phyloP scores from a whole-genome alignment of 768 basidiomycete genomes.

The Tricholomella constricta region DNA sequence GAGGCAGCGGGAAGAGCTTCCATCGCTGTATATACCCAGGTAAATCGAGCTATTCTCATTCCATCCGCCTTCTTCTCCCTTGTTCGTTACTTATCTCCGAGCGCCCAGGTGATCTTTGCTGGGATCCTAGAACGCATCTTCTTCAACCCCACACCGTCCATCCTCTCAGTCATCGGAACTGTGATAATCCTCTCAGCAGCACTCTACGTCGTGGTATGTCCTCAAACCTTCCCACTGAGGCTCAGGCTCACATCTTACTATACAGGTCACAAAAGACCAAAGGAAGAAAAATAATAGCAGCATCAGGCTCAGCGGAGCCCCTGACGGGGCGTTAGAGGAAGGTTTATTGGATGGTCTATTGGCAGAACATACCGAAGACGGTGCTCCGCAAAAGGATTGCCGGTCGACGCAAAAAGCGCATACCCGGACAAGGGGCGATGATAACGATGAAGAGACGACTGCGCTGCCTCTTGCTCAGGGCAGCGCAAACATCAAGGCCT shows the following conservation, averaged over 20 bases:
- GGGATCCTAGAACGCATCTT: constrained; percentile 63
- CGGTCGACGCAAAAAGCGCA: not conserved
- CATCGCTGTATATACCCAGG: constrained; percentile 53
- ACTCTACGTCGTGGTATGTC: constrained; percentile 63
- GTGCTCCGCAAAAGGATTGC: not conserved
- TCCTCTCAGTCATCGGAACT: constrained; percentile 63
- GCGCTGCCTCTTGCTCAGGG: not conserved
- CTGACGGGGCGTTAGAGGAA: constrained; percentile 13
- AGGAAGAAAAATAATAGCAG: constrained; percentile 2
- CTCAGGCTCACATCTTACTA: not conserved
- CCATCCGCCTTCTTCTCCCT: not conserved
- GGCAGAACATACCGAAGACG: not conserved
- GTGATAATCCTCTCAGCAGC: constrained; percentile 65
- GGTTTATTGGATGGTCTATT: constrained; percentile 9
- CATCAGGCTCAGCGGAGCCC: constrained; percentile 3
- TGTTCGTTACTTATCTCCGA: not conserved
- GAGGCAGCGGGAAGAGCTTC: constrained; percentile 50
- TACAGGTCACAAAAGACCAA: constrained; percentile 11
- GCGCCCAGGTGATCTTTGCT: constrained; percentile 63
- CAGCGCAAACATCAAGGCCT: not conserved
- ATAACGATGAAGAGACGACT: not conserved
- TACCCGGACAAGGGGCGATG: not conserved
- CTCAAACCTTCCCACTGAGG: not conserved
- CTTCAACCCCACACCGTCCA: constrained; percentile 61
- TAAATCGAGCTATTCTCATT: not conserved